Conservation (phyloP, 2,329 filamentous ascomycete species). For the Verticillium dahliae region DNA sequence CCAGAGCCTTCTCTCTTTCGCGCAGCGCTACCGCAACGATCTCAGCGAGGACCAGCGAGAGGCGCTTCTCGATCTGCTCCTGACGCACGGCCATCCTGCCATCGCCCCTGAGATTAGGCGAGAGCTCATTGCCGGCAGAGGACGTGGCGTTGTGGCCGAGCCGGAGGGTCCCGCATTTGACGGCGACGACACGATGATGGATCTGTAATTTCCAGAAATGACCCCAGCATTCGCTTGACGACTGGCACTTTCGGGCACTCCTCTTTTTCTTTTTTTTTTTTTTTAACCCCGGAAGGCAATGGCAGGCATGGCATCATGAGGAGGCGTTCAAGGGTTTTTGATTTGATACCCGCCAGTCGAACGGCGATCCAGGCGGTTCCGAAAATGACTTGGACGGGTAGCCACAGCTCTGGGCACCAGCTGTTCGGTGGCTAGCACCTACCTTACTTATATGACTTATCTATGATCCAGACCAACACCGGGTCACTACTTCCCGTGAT, state of each 20-base stretch:
- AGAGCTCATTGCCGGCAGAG: conserved; percentile 81
- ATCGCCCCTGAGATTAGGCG: conserved; percentile 89
- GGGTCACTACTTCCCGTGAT: background rate
- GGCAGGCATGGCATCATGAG: background rate
- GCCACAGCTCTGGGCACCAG: background rate
- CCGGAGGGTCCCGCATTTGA: conserved; percentile 48
- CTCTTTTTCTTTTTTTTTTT: background rate
- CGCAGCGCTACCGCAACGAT: conserved; percentile 90
- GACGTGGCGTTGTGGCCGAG: conserved; percentile 68
- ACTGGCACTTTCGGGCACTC: background rate
- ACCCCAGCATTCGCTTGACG: background rate
- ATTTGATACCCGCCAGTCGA: conserved; percentile 14
- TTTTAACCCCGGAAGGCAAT: background rate
- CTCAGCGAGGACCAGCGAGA: conserved; percentile 94
- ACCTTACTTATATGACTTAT: background rate
- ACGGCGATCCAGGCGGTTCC: conserved; percentile 3
- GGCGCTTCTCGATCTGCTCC: conserved; percentile 77
- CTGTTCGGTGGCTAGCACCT: background rate
- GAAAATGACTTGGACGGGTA: background rate
- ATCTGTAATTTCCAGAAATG: conserved; percentile 22
- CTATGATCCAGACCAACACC: background rate
- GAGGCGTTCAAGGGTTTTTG: conserved; percentile 12
- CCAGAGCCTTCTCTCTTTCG: conserved; percentile 85
- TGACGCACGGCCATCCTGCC: conserved; percentile 76
- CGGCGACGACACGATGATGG: conserved; percentile 90